These are phyloP conservation scores for Fusarium longipes DNA, from an alignment of 2,329 filamentous ascomycete genomes.

Conservation along the genomic window DNA sequence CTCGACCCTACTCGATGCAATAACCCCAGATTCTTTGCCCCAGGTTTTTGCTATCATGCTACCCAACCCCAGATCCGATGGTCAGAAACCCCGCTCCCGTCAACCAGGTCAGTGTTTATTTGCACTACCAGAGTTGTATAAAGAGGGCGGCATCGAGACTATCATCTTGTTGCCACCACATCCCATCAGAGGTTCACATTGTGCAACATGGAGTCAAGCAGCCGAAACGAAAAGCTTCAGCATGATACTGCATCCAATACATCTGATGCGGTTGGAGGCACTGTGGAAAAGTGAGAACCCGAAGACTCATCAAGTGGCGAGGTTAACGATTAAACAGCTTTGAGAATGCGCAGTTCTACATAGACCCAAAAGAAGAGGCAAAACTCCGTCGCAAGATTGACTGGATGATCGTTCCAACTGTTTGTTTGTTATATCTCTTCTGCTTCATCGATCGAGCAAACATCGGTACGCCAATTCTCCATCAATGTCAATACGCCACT, in stretches of 20 bases:
- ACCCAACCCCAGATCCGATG: constrained; percentile 13
- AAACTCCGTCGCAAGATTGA: constrained; percentile 25
- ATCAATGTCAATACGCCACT: fast-evolving
- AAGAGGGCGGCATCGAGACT: not conserved
- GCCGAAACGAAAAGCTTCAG: constrained; percentile 18
- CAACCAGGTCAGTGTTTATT: not conserved
- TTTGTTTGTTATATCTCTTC: constrained; percentile 65
- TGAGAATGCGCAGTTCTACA: constrained; percentile 11
- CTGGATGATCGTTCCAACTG: constrained; percentile 26
- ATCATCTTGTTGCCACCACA: not conserved
- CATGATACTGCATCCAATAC: constrained; percentile 13
- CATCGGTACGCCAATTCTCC: constrained; percentile 3
- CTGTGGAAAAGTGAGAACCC: constrained; percentile 1
- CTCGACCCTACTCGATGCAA: not conserved
- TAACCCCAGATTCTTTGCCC: not conserved
- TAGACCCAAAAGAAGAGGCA: constrained; percentile 23
- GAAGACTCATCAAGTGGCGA: fast-evolving
- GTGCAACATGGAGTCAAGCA: not conserved
- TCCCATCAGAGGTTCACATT: not conserved
- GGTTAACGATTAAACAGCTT: not conserved
- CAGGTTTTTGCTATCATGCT: not conserved
- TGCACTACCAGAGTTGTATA: not conserved
- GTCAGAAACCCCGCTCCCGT: constrained; percentile 1
- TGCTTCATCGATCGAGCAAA: constrained; percentile 71
- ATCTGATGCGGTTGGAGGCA: not conserved